A percentile compares a stretch with the other conserved stretches of the same genome.
These are phyloP conservation scores for Phytomonas sp. DNA, from an alignment of 208 protist genomes.

Conservation along the genomic window DNA sequence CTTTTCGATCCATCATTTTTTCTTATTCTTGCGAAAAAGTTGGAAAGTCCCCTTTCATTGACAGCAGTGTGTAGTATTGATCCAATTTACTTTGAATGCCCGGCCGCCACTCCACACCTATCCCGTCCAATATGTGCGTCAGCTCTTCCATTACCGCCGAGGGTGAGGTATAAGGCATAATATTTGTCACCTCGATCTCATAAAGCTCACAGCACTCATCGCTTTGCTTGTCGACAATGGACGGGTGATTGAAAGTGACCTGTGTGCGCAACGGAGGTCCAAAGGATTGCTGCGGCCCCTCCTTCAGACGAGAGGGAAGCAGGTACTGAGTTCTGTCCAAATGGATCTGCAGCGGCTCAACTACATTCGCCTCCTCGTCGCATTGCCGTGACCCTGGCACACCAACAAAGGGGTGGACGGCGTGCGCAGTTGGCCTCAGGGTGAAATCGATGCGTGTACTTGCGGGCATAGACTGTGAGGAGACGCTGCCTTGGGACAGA, in stretches of 20 bases:
- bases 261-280: not conserved
- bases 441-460: not conserved
- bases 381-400: not conserved
- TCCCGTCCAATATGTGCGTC: constrained; percentile 20
- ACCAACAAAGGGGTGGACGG: not conserved
- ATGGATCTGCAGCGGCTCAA: constrained; percentile 35
- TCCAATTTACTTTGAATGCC: constrained; percentile 54
- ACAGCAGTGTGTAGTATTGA: constrained; percentile 35
- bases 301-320: constrained; percentile 11
- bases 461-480: not conserved
- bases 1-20: not conserved
- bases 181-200: constrained; percentile 55
- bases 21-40: not conserved
- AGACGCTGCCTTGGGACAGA: not conserved
- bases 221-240: constrained; percentile 6
- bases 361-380: not conserved
- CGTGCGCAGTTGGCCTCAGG: not conserved
- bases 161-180: constrained; percentile 17
- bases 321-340: constrained; percentile 48
- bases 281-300: constrained; percentile 17
- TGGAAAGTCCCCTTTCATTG: not conserved
- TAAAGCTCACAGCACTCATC: constrained; percentile 30
- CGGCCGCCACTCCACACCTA: constrained; percentile 48
- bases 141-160: constrained; percentile 33
- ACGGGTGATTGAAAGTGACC: not conserved